Evolutionary conservation across 352 stramenopile species (phyloP).

Genomic region (Pythium brachiatum): DNA sequence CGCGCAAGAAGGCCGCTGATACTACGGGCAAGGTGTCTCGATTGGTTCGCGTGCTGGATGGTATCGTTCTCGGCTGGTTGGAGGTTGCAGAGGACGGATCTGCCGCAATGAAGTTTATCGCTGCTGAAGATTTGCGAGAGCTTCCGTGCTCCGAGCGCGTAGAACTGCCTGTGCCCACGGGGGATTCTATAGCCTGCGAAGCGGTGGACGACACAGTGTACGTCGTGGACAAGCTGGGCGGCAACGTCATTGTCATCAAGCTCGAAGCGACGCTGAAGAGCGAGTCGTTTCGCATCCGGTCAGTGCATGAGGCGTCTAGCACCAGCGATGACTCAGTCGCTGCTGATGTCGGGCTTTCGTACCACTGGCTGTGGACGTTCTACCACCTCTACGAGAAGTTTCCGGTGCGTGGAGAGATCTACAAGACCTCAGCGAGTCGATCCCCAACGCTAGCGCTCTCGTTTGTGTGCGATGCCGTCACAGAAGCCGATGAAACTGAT

Average conservation of each 20-base stretch:
- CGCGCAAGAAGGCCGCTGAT: conserved; percentile 18
- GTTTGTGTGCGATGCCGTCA: conserved; percentile 3
- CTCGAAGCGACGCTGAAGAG: conserved; percentile 33
- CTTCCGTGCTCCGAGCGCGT: background rate
- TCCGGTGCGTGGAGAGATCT: conserved; percentile 23
- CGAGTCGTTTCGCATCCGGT: conserved; percentile 53
- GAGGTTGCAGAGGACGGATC: background rate
- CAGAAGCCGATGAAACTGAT: background rate
- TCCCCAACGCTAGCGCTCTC: background rate
- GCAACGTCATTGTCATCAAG: conserved; percentile 6
- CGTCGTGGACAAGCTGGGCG: conserved; percentile 17
- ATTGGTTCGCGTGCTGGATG: conserved; percentile 29
- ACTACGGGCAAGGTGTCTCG: conserved; percentile 23
- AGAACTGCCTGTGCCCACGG: background rate
- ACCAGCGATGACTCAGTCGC: conserved; percentile 26
- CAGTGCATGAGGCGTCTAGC: conserved; percentile 23
- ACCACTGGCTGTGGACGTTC: conserved; percentile 29
- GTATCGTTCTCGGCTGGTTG: conserved; percentile 19
- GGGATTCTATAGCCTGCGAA: background rate
- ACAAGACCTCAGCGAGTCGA: background rate
- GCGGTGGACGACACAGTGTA: background rate
- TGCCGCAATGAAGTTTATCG: background rate
- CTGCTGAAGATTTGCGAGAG: background rate
- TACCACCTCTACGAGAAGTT: conserved; percentile 42
- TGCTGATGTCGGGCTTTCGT: conserved; percentile 22